Conservation (phyloP, 2,329 filamentous ascomycete species). For the Chrysoporthe puriensis region DNA sequence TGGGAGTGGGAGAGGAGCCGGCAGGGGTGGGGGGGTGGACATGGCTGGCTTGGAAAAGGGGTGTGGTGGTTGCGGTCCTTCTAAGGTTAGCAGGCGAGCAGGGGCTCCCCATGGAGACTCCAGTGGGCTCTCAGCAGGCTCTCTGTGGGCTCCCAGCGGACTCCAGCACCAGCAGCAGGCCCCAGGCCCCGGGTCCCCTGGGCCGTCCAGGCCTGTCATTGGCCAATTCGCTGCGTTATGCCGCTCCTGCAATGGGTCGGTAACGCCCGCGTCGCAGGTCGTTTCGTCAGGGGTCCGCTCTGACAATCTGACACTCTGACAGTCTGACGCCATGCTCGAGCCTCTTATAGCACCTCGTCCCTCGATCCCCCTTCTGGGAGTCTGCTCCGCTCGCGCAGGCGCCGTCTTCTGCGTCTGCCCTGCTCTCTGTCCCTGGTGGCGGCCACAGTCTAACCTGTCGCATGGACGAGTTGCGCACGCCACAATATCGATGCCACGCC, state of each 20-base stretch:
- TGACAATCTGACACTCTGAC: conserved; percentile 35
- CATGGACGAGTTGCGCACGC: neutral
- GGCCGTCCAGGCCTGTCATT: neutral
- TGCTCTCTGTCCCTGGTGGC: neutral
- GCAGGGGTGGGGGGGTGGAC: neutral
- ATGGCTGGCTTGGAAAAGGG: neutral
- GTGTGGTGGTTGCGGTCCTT: neutral
- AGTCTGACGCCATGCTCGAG: neutral
- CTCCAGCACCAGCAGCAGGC: neutral
- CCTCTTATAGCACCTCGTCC: neutral
- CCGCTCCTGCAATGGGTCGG: conserved; percentile 25
- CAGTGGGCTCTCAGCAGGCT: too few species aligned
- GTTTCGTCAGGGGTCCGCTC: conserved; percentile 43
- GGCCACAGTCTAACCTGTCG: neutral
- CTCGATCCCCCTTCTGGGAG: neutral
- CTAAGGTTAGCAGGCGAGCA: neutral
- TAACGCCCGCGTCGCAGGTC: conserved; percentile 37
- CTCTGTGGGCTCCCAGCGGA: too few species aligned
- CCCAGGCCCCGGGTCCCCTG: neutral
- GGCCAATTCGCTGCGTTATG: neutral
- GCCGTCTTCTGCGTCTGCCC: neutral
- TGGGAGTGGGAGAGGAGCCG: neutral
- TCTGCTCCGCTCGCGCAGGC: neutral
- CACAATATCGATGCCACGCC: neutral
- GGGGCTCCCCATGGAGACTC: neutral